These are phyloP conservation scores for Pontederia crassipes DNA, from an alignment of 176 grass and related monocot species.

Conservation along the genomic window DNA sequence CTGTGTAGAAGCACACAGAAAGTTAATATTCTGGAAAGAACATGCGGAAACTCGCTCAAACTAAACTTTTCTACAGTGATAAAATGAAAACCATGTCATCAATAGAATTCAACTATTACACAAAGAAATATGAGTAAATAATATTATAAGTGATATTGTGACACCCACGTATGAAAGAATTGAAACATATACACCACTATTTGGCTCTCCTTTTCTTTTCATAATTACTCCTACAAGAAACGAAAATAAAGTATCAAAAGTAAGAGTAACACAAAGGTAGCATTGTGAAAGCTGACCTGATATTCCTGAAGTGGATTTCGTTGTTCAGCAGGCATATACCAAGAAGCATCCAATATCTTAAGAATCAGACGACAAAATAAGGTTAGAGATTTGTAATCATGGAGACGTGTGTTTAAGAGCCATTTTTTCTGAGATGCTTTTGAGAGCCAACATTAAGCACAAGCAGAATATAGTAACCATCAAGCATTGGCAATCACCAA, in stretches of 20 bases:
- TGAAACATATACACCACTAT: not conserved
- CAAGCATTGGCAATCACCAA: too few species aligned
- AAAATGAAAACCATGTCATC: not conserved
- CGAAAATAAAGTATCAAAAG: not conserved
- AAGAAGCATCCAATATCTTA: constrained; percentile 93
- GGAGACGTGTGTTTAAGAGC: too few species aligned
- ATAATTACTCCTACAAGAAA: not conserved
- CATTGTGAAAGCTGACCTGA: constrained; percentile 35
- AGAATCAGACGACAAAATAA: not conserved
- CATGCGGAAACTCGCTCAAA: not conserved
- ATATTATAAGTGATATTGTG: too few species aligned
- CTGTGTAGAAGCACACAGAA: constrained; percentile 26
- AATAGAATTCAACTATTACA: not conserved
- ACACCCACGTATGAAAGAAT: not conserved
- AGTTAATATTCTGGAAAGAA: not conserved
- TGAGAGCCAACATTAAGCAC: too few species aligned
- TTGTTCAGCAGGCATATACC: constrained; percentile 93
- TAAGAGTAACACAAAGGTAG: not conserved
- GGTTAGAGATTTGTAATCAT: too few species aligned
- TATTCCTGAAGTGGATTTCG: constrained; percentile 91
- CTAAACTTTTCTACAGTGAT: not conserved
- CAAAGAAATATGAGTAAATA: not conserved
- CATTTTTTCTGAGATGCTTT: too few species aligned
- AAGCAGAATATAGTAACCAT: too few species aligned
- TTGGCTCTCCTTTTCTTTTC: too few species aligned